Percentiles rank a stretch among this genome's conserved stretches.
These are phyloP conservation scores for Cyanidiococcus yangmingshanensis DNA, from an alignment of 23 red algal species.

Conservation along the genomic window DNA sequence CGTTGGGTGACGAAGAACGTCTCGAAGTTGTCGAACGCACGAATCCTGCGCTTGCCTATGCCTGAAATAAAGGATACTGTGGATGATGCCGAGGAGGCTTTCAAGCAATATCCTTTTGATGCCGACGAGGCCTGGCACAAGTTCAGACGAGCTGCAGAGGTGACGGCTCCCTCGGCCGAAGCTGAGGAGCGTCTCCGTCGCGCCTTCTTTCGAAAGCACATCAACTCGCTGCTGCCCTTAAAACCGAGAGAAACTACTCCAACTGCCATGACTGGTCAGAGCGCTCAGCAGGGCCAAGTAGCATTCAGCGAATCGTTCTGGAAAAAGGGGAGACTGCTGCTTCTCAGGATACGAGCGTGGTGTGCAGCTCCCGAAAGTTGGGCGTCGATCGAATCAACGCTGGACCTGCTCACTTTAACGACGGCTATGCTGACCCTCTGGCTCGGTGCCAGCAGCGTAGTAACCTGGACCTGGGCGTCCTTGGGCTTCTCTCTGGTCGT, in stretches of 20 bases:
- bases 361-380: not conserved
- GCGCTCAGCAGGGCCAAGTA: not conserved
- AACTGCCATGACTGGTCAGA: not conserved
- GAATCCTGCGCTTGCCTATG: too few relatives aligned
- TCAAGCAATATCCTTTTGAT: not conserved
- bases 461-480: not conserved
- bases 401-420: not conserved
- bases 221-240: not conserved
- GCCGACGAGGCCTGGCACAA: not conserved
- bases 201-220: not conserved
- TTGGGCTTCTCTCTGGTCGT: not conserved
- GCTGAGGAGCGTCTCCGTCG: constrained; percentile 17
- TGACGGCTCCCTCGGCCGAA: not conserved
- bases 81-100: not conserved
- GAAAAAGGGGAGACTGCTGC: not conserved
- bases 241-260: not conserved
- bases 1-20: too few relatives aligned
- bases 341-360: not conserved
- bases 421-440: not conserved
- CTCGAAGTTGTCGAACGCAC: too few relatives aligned
- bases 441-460: not conserved
- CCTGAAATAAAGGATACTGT: not conserved
- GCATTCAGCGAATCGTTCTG: not conserved
- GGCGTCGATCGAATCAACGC: not conserved
- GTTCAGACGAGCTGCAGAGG: not conserved